Percentiles rank a stretch among this genome's conserved stretches.
Conservation (phyloP, 2,329 filamentous ascomycete genomes). For the Didymosphaeria variabile region DNA sequence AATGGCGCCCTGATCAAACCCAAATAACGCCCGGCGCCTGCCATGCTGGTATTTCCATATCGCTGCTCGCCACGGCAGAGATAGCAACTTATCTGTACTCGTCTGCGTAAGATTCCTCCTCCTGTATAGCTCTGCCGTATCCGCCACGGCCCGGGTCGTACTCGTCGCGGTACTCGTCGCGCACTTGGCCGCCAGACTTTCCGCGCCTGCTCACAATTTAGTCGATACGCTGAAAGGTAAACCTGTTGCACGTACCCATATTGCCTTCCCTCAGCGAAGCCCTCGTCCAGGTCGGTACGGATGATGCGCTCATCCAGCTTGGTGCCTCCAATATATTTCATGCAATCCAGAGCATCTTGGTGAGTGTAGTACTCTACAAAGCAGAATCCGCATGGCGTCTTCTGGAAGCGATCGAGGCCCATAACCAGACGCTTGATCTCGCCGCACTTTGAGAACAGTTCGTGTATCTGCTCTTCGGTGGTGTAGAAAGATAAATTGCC, state of each 20-base stretch:
- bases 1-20: not conserved
- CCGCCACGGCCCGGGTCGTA: conserved; percentile 95
- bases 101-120: conserved; percentile 54
- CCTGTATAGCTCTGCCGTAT: conserved; percentile 68
- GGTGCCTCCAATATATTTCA: conserved; percentile 98
- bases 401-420: conserved; percentile 95
- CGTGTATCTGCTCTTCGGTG: conserved; percentile 98
- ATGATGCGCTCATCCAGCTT: conserved; percentile 98
- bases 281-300: conserved; percentile 92
- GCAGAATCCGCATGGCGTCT: conserved; percentile 98
- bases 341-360: conserved; percentile 94
- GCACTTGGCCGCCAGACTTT: conserved; percentile 94
- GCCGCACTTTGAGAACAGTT: conserved; percentile 94
- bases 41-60: conserved; percentile 18
- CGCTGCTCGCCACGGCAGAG: not conserved
- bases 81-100: conserved; percentile 39
- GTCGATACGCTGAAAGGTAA: conserved; percentile 3
- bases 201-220: conserved; percentile 66
- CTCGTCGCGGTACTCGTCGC: conserved; percentile 97
- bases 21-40: conserved; percentile 23
- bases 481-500: conserved; percentile 99
- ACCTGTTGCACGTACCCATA: conserved; percentile 69
- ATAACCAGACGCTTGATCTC: conserved; percentile 98
- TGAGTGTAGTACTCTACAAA: conserved; percentile 99
- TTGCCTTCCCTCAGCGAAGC: conserved; percentile 94